A percentile compares a stretch with the other conserved stretches of the same genome.
Evolutionary conservation across 345 rosid species (phyloP).

Genomic region (Trapa bicornis): DNA sequence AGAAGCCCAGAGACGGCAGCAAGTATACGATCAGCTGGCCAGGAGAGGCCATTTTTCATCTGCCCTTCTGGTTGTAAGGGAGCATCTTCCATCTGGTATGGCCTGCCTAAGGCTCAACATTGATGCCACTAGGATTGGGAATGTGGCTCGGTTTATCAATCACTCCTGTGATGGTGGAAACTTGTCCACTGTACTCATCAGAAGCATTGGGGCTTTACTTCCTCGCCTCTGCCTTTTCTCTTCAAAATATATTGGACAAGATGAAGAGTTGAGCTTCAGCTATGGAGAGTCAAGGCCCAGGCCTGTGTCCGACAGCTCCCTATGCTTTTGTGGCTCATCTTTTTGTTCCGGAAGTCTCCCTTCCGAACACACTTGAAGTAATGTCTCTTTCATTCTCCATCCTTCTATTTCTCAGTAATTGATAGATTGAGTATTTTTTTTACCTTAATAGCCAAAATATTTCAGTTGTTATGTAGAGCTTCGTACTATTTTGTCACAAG

Average conservation of each 20-base stretch:
- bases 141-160: conserved; percentile 68
- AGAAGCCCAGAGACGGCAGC: conserved; percentile 65
- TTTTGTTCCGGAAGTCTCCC: conserved; percentile 61
- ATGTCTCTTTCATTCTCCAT: background rate
- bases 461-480: too few relatives aligned
- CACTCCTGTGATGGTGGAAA: conserved; percentile 92
- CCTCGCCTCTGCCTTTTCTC: conserved; percentile 84
- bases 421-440: too few relatives aligned
- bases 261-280: conserved; percentile 67
- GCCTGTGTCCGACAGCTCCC: conserved; percentile 35
- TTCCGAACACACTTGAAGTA: conserved; percentile 48
- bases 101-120: conserved; percentile 80
- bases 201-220: conserved; percentile 48
- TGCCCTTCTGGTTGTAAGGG: conserved; percentile 78
- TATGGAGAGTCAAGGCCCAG: conserved; percentile 49
- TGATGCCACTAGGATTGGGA: conserved; percentile 70
- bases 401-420: too few relatives aligned
- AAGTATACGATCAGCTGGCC: conserved; percentile 48
- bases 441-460: too few relatives aligned
- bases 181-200: conserved; percentile 42
- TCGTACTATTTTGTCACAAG: too few relatives aligned
- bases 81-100: conserved; percentile 78
- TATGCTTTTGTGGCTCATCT: conserved; percentile 62
- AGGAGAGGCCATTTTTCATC: conserved; percentile 28
- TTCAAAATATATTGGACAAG: conserved; percentile 45